Evolutionary conservation across 495 filamentous ascomycete genomes (phyloP).

Genomic region (Aspergillus cavernicola): DNA sequence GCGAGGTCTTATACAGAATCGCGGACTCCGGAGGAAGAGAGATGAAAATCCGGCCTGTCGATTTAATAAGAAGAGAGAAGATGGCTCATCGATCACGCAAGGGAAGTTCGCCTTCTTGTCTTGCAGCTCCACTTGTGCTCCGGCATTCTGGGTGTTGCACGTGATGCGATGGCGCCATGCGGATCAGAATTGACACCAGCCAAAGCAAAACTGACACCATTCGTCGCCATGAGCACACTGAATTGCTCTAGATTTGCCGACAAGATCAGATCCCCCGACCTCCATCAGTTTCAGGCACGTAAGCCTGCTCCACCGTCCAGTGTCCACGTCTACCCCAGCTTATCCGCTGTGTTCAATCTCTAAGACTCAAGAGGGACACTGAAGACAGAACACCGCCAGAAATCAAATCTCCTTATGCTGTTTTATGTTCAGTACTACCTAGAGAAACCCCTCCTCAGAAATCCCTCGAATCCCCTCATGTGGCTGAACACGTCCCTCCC

Average conservation of each 20-base stretch:
- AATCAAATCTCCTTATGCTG: too few relatives aligned
- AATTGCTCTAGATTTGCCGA: too few relatives aligned
- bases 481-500: too few relatives aligned
- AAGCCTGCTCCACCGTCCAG: not conserved
- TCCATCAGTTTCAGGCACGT: not conserved
- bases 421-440: too few relatives aligned
- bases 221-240: conserved; percentile 13
- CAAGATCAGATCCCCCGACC: not conserved
- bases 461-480: too few relatives aligned
- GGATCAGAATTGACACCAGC: conserved; percentile 6
- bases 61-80: conserved; percentile 1
- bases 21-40: too few relatives aligned
- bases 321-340: not conserved
- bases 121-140: conserved; percentile 1
- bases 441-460: too few relatives aligned
- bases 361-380: too few relatives aligned
- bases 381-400: too few relatives aligned
- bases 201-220: conserved; percentile 12
- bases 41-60: conserved; percentile 1
- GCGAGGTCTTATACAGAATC: not conserved
- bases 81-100: conserved; percentile 20
- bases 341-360: too few relatives aligned
- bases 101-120: too few relatives aligned
- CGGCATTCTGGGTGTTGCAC: conserved; percentile 5
- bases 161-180: conserved; percentile 25